phyloP scores from a whole-genome alignment of 257 asterid species.

The Cinchona pubescens region DNA sequence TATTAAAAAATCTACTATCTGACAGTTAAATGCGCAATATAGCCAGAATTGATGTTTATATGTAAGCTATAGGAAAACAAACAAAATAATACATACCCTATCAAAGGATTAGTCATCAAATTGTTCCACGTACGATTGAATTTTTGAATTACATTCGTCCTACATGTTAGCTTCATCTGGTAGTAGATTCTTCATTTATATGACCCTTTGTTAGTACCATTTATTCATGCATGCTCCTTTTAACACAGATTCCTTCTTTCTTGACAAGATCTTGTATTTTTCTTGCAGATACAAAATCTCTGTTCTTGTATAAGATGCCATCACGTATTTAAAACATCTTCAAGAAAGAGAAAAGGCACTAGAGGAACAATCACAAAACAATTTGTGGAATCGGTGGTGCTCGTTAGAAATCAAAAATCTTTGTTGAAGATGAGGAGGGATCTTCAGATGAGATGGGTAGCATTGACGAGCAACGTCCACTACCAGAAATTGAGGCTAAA shows the following conservation, averaged over 20 bases:
- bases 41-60: too few species aligned
- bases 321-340: constrained; percentile 22
- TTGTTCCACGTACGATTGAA: too few species aligned
- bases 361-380: constrained; percentile 23
- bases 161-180: not conserved
- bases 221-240: not conserved
- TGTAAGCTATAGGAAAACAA: too few species aligned
- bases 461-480: constrained; percentile 10
- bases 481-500: constrained; percentile 18
- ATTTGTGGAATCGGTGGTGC: constrained; percentile 28
- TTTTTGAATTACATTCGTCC: too few species aligned
- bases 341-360: constrained; percentile 15
- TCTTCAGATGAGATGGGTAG: constrained; percentile 25
- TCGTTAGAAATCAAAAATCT: constrained; percentile 32
- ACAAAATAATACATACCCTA: too few species aligned
- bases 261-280: not conserved
- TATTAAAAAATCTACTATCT: too few species aligned
- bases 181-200: too few species aligned
- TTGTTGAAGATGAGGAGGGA: constrained; percentile 35
- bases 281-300: constrained; percentile 23
- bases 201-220: not conserved
- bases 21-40: too few species aligned
- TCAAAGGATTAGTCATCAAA: too few species aligned
- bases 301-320: constrained; percentile 28
- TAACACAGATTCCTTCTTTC: not conserved